A percentile compares a stretch with the other conserved stretches of the same genome.
Evolutionary conservation across 768 basidiomycete genomes (phyloP).

Genomic region (Trametes gibbosa): DNA sequence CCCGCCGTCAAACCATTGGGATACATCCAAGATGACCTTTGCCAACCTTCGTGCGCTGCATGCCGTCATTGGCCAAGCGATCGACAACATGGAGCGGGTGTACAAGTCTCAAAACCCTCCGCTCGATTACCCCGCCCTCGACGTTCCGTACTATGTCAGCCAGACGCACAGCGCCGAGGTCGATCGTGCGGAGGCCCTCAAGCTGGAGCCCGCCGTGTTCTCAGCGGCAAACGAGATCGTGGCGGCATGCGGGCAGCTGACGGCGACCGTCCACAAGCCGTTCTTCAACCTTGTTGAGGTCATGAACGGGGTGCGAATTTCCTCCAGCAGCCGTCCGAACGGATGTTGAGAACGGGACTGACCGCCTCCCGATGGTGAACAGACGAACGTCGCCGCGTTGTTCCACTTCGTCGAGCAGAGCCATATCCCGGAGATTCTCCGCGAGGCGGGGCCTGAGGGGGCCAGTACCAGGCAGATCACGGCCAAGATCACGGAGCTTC

Average conservation of each 20-base stretch:
- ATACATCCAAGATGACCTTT: conserved; percentile 54
- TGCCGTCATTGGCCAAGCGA: conserved; percentile 60
- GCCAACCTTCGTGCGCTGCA: conserved; percentile 61
- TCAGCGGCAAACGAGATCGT: conserved; percentile 21
- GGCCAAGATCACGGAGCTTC: not conserved
- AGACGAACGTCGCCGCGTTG: conserved; percentile 4
- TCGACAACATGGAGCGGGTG: conserved; percentile 63
- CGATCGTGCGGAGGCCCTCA: conserved; percentile 18
- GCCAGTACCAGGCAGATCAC: conserved; percentile 4
- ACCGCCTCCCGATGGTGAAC: too few species aligned
- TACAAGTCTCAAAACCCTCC: conserved; percentile 24
- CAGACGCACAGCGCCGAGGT: not conserved
- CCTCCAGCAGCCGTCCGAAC: too few species aligned
- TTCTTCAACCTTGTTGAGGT: conserved; percentile 64
- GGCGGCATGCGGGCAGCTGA: conserved; percentile 25
- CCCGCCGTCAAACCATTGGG: too few species aligned
- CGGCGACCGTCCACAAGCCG: conserved; percentile 21
- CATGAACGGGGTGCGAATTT: conserved; percentile 30
- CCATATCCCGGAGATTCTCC: conserved; percentile 7
- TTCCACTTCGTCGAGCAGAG: conserved; percentile 8
- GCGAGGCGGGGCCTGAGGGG: not conserved
- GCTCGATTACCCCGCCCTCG: conserved; percentile 12
- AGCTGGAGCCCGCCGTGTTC: conserved; percentile 19
- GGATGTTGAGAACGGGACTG: too few species aligned
- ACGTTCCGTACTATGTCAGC: conserved; percentile 12